phyloP scores from a whole-genome alignment of 805 yeast genomes.

The Hanseniaspora vineae region DNA sequence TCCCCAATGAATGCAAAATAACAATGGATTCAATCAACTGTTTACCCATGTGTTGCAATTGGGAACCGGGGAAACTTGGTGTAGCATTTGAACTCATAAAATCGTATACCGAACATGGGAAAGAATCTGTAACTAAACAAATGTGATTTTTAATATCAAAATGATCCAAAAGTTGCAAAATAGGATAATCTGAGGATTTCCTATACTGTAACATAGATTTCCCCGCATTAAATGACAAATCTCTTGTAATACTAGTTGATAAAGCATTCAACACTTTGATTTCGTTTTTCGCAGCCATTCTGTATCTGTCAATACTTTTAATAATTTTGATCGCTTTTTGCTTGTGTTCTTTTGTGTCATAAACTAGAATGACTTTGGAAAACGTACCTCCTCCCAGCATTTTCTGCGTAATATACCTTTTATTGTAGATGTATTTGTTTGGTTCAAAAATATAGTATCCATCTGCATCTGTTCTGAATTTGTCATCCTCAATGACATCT shows the following conservation, averaged over 20 bases:
- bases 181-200: conserved; percentile 33
- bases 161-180: conserved; percentile 66
- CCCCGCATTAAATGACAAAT: not conserved
- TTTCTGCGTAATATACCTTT: conserved; percentile 50
- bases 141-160: conserved; percentile 90
- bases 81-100: conserved; percentile 75
- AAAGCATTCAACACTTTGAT: conserved; percentile 48
- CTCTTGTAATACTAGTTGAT: conserved; percentile 25
- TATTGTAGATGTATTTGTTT: conserved; percentile 47
- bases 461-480: conserved; percentile 20
- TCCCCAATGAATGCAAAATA: conserved; percentile 75
- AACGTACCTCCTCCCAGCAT: conserved; percentile 87
- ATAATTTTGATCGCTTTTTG: conserved; percentile 87
- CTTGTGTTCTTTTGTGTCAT: conserved; percentile 44
- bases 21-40: conserved; percentile 80
- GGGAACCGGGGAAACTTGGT: conserved; percentile 88
- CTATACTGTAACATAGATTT: too few relatives aligned
- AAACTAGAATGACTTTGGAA: conserved; percentile 65
- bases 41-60: conserved; percentile 76
- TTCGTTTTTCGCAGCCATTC: conserved; percentile 93
- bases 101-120: conserved; percentile 79
- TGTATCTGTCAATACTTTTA: conserved; percentile 80
- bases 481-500: not conserved
- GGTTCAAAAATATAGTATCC: conserved; percentile 59
- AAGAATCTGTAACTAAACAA: conserved; percentile 80